Percentiles rank a stretch among this genome's conserved stretches.
These are phyloP conservation scores for Orobanche coerulescens DNA, from an alignment of 257 asterid genomes.

Conservation along the genomic window DNA sequence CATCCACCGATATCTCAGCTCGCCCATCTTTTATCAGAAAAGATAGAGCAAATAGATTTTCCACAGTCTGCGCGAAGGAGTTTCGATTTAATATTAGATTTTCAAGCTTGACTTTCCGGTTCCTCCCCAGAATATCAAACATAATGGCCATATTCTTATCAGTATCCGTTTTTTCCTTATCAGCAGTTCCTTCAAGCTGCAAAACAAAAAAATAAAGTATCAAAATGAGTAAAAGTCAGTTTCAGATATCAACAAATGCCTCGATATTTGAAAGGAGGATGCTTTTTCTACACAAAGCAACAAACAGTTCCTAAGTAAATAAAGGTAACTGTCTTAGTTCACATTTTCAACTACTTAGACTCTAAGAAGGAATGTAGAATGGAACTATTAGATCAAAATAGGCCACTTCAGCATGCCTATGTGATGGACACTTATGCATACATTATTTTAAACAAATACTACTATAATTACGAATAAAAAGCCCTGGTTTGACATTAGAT, in stretches of 20 bases:
- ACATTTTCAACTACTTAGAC: background rate
- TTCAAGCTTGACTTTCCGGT: conserved; percentile 60
- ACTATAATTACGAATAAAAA: background rate
- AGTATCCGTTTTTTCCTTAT: conserved; percentile 67
- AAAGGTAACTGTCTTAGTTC: background rate
- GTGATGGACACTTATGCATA: too few relatives aligned
- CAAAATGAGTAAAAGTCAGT: background rate
- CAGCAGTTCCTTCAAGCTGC: conserved; percentile 52
- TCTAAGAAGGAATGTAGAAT: background rate
- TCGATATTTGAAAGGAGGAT: background rate
- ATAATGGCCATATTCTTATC: conserved; percentile 87
- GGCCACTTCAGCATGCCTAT: too few relatives aligned
- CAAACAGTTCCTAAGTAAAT: background rate
- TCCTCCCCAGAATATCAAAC: conserved; percentile 61
- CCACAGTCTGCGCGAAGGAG: conserved; percentile 89
- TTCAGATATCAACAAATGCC: background rate
- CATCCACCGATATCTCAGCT: conserved; percentile 58
- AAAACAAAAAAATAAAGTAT: background rate
- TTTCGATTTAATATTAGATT: conserved; percentile 56
- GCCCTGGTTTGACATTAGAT: background rate
- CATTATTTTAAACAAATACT: background rate
- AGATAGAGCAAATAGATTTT: conserved; percentile 85
- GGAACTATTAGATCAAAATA: background rate
- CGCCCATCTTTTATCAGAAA: conserved; percentile 90
- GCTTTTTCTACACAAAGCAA: background rate